Base-by-base conservation (phyloP, 768 basidiomycete species). In the Coprinellus micaceus region DNA sequence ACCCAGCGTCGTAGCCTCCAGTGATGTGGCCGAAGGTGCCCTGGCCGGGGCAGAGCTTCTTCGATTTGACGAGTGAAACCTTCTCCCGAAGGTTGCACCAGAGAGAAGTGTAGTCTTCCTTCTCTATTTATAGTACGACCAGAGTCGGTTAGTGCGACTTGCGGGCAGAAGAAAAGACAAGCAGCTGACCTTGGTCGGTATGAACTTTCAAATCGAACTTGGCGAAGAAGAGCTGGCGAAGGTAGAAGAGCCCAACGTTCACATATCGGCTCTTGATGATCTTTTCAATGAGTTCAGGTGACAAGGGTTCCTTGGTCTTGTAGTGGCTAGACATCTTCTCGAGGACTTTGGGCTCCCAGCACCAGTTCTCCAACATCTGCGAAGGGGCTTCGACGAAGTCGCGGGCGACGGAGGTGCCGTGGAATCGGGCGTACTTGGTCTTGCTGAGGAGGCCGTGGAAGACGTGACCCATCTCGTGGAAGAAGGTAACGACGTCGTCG, bases 361-460 rank as follows among this genome's bases (percentile, higher is more conserved):
- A 92, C 92, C 92, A 94, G 64, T 94, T 91, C 71, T 95, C 93
- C 58, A 94, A 74, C 92, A 94, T 94, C 72, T 95, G 91, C 17
- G 87, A 89, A 0, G 92, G 93, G 2, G 92, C 92, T 70, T 94
- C 91, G 10, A 92, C 91, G 59, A 92, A 92, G 68, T 93, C 91
- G 4, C 86, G 72, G 6, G 88, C 86, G 24, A 90, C 87, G 25
- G 82, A 81, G 29, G 89, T 92, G 19, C 92, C 91, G 61, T 94
- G 91, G 82, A 94, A 94, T 13, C 86, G 75, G 21, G 83, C 71
- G 66, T 83, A 93, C 58, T 78, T 81, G 29, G 90, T 91, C 57
- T 72, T 77, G 62, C 84, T 86, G 48, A 91, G 70, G 45, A 95
- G 69, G 10, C 81, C 82, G 60, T 86, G 84, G 75, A 86, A 86